phyloP scores from a whole-genome alignment of 2,329 filamentous ascomycete species.

The Aspergillus puulaauensis region DNA sequence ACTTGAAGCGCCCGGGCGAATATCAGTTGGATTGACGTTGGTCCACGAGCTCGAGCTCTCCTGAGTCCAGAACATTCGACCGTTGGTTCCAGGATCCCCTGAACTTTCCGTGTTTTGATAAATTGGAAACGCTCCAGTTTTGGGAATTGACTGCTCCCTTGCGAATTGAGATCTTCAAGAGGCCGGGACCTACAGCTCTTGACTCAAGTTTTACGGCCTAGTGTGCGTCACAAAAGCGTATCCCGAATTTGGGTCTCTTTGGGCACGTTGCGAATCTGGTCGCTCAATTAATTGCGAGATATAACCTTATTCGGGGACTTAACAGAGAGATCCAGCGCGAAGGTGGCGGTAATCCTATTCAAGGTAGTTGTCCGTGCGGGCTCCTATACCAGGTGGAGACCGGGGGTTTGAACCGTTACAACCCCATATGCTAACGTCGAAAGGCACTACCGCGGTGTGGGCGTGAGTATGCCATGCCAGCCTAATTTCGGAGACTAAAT shows the following conservation, averaged over 20 bases:
- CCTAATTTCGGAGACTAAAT: background rate
- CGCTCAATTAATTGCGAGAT: background rate
- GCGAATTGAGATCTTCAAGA: slow-evolving; percentile 2
- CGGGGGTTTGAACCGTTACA: background rate
- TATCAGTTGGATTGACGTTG: background rate
- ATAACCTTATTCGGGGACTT: background rate
- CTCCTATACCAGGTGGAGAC: background rate
- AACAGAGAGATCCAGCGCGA: background rate
- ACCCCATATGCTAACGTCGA: background rate
- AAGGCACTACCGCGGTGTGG: background rate
- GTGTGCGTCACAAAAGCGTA: background rate
- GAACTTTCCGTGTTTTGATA: slow-evolving; percentile 3
- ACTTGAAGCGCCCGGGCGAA: slow-evolving; percentile 3
- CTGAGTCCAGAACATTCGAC: slow-evolving; percentile 20
- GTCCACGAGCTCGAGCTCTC: slow-evolving; percentile 3
- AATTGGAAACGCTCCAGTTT: background rate
- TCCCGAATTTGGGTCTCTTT: background rate
- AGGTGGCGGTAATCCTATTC: background rate
- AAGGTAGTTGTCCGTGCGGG: background rate
- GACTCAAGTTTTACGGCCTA: slow-evolving; percentile 2
- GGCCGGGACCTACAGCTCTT: background rate
- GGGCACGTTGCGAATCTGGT: background rate
- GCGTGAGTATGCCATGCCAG: background rate
- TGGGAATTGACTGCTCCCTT: background rate
- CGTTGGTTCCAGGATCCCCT: slow-evolving; percentile 15